A percentile compares a stretch with the other conserved stretches of the same genome.
Evolutionary conservation across 2,329 filamentous ascomycete species (phyloP).

Genomic region (Cordyceps farinosa): DNA sequence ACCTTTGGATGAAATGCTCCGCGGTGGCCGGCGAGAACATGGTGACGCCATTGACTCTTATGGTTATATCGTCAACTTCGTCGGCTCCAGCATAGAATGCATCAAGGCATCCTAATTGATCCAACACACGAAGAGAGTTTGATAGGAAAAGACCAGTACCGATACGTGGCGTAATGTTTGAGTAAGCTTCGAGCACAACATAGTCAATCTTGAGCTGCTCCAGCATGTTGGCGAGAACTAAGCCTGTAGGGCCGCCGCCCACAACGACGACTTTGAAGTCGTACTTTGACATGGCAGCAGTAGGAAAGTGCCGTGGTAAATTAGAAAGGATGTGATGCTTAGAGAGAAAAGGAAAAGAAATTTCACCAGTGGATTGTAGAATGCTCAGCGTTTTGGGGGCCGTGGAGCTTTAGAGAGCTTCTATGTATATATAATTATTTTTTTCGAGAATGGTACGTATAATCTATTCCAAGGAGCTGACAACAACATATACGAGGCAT

Average conservation of each 20-base stretch:
- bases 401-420: neutral
- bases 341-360: neutral
- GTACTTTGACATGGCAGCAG: neutral
- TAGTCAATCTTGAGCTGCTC: slow-evolving; percentile 45
- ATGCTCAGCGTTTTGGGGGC: neutral
- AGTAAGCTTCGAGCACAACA: slow-evolving; percentile 44
- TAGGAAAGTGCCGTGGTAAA: neutral
- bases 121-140: slow-evolving; percentile 42
- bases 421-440: neutral
- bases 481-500: slow-evolving; percentile 6
- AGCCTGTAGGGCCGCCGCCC: slow-evolving; percentile 47
- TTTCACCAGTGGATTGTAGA: neutral
- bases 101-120: slow-evolving; percentile 41
- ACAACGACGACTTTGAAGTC: slow-evolving; percentile 33
- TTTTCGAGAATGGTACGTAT: neutral
- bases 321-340: neutral
- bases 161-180: slow-evolving; percentile 39
- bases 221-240: slow-evolving; percentile 34
- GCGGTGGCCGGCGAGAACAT: neutral
- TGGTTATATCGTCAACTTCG: neutral
- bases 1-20: slow-evolving; percentile 3
- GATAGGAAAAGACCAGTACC: slow-evolving; percentile 48
- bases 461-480: neutral
- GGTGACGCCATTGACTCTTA: neutral
- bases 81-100: neutral